A percentile compares a stretch with the other conserved stretches of the same genome.
Evolutionary conservation across 2,329 filamentous ascomycete genomes (phyloP).

Genomic region (Calonectria fujianensis): DNA sequence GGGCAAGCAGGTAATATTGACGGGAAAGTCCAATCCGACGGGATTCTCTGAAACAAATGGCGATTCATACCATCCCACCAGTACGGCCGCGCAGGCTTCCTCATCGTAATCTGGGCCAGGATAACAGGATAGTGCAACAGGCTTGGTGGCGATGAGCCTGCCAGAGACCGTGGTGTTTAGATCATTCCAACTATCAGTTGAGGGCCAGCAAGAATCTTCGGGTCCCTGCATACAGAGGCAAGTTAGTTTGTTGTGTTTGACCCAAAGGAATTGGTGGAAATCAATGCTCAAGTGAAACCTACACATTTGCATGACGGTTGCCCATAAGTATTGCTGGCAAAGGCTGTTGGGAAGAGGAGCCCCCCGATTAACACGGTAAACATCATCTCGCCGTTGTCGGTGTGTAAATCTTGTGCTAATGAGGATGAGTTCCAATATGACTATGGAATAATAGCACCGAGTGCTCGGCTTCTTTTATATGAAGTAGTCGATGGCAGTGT

Average conservation of each 20-base stretch:
- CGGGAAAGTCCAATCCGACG: neutral
- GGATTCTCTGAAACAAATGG: conserved; percentile 2
- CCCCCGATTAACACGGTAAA: neutral
- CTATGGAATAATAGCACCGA: neutral
- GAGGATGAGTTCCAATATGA: neutral
- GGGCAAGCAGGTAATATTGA: conserved; percentile 6
- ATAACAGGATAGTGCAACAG: neutral
- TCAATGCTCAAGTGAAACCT: neutral
- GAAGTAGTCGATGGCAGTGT: neutral
- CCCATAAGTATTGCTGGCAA: neutral
- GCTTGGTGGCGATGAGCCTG: conserved; percentile 10
- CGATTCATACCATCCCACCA: conserved; percentile 7
- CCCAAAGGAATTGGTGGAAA: too few relatives aligned
- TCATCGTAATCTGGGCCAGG: conserved; percentile 9
- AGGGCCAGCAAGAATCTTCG: conserved; percentile 10
- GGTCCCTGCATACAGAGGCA: neutral
- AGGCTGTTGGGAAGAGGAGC: neutral
- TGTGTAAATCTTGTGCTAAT: neutral
- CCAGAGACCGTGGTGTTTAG: neutral
- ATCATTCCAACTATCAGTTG: neutral
- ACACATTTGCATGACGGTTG: neutral
- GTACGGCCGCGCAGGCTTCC: neutral
- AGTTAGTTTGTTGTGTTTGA: neutral
- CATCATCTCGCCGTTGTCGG: neutral
- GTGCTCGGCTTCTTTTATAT: neutral